These are phyloP conservation scores for Geotrichum australiense DNA, from an alignment of 1,139 yeast species.

Conservation along the genomic window DNA sequence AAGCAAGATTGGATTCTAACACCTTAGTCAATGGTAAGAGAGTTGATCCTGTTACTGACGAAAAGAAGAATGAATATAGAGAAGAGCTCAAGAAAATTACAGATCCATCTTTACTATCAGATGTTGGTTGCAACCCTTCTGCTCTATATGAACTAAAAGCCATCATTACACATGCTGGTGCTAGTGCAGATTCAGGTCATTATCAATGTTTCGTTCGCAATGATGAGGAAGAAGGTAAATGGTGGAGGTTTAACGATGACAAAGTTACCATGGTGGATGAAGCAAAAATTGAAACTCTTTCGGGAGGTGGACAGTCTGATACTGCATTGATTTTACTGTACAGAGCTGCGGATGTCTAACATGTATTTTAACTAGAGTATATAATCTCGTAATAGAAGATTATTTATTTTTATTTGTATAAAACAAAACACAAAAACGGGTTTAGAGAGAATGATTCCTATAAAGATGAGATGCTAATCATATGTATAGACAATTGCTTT, in stretches of 20 bases:
- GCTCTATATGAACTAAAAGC: constrained; percentile 80
- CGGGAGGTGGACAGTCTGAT: constrained; percentile 98
- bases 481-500: too few relatives aligned
- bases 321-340: constrained; percentile 84
- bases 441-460: too few relatives aligned
- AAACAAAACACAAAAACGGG: too few relatives aligned
- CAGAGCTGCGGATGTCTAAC: constrained; percentile 60
- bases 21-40: constrained; percentile 29
- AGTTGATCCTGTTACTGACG: constrained; percentile 30
- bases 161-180: constrained; percentile 87
- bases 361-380: too few relatives aligned
- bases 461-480: too few relatives aligned
- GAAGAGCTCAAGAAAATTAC: constrained; percentile 27
- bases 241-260: constrained; percentile 97
- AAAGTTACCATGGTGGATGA: constrained; percentile 70
- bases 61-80: constrained; percentile 37
- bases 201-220: constrained; percentile 85
- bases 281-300: constrained; percentile 73
- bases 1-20: constrained; percentile 37
- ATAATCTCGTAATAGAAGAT: too few relatives aligned
- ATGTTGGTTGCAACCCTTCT: constrained; percentile 73
- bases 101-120: constrained; percentile 32
- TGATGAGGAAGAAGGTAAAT: constrained; percentile 53
- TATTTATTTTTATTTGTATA: too few relatives aligned
- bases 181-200: constrained; percentile 96